Evolutionary conservation across 208 protist species (phyloP).

Genomic region (Balamuthia mandrillaris): DNA sequence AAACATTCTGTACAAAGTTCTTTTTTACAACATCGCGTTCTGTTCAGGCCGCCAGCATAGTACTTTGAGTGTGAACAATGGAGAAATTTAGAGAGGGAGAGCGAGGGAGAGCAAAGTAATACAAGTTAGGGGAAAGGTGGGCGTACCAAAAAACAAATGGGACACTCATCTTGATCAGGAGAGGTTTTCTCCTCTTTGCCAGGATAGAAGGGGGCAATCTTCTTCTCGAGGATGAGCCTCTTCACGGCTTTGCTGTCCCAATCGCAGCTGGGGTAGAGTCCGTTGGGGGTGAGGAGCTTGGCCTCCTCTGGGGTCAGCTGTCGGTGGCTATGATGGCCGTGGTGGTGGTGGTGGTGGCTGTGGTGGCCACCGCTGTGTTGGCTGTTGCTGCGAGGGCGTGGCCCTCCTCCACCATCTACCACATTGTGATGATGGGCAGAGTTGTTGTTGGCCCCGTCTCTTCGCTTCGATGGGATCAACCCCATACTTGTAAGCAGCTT

Average conservation of each 20-base stretch:
- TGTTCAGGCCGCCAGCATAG: constrained; percentile 51
- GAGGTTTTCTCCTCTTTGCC: constrained; percentile 30
- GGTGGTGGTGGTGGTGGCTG: too few species aligned
- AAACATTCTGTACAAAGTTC: constrained; percentile 61
- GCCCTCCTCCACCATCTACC: too few species aligned
- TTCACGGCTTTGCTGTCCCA: constrained; percentile 50
- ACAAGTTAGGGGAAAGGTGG: background rate
- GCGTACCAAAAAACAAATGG: constrained; percentile 55
- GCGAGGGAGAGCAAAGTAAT: background rate
- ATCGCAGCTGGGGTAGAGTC: constrained; percentile 55
- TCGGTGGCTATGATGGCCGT: too few species aligned
- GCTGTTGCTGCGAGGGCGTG: too few species aligned
- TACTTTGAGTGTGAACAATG: background rate
- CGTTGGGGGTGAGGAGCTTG: constrained; percentile 19
- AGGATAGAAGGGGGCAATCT: constrained; percentile 43
- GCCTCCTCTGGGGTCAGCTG: background rate
- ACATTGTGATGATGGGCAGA: too few species aligned
- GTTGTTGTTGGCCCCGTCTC: too few species aligned
- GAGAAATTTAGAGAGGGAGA: background rate
- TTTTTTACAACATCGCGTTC: constrained; percentile 55
- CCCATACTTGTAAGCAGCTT: too few species aligned
- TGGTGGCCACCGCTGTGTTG: too few species aligned
- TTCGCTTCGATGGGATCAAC: too few species aligned
- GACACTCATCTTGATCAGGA: constrained; percentile 50
- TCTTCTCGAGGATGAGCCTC: constrained; percentile 51